Conservation (phyloP, 805 yeast species). For the Teunomyces pallodes region DNA sequence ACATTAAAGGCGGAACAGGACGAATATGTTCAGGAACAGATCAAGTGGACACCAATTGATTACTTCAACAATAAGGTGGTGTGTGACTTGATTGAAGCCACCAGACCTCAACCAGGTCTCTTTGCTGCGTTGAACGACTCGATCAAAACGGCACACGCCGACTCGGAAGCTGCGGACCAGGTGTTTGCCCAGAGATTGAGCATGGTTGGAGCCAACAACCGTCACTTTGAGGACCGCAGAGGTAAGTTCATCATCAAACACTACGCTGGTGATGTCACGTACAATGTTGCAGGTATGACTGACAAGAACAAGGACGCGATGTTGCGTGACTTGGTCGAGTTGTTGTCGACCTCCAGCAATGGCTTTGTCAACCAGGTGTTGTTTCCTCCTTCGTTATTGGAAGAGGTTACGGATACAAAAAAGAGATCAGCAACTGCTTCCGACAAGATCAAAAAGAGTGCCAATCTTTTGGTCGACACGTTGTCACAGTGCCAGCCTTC, state of each 20-base stretch:
- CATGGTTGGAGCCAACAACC: constrained; percentile 70
- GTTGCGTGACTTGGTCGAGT: constrained; percentile 80
- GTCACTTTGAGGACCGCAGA: constrained; percentile 86
- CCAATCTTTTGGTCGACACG: constrained; percentile 86
- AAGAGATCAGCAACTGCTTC: constrained; percentile 93
- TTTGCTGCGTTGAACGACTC: constrained; percentile 97
- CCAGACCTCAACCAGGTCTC: constrained; percentile 87
- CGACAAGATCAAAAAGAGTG: constrained; percentile 89
- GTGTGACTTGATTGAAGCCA: constrained; percentile 91
- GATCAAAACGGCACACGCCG: constrained; percentile 98
- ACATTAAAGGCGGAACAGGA: constrained; percentile 97
- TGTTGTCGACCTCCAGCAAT: constrained; percentile 70
- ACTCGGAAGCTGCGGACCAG: constrained; percentile 93
- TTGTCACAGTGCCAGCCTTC: constrained; percentile 91
- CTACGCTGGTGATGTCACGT: constrained; percentile 98
- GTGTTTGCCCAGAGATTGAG: constrained; percentile 90
- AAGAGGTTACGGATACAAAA: constrained; percentile 51
- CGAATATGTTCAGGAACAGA: constrained; percentile 91
- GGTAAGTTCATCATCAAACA: constrained; percentile 88
- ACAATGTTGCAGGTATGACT: constrained; percentile 86
- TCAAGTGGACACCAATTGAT: constrained; percentile 96
- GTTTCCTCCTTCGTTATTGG: constrained; percentile 39
- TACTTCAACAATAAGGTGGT: constrained; percentile 95
- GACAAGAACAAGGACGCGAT: constrained; percentile 96
- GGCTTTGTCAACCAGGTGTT: constrained; percentile 58